These are phyloP conservation scores for Limonomyces culmigenus DNA, from an alignment of 1,284 basidiomycete species.

Conservation along the genomic window DNA sequence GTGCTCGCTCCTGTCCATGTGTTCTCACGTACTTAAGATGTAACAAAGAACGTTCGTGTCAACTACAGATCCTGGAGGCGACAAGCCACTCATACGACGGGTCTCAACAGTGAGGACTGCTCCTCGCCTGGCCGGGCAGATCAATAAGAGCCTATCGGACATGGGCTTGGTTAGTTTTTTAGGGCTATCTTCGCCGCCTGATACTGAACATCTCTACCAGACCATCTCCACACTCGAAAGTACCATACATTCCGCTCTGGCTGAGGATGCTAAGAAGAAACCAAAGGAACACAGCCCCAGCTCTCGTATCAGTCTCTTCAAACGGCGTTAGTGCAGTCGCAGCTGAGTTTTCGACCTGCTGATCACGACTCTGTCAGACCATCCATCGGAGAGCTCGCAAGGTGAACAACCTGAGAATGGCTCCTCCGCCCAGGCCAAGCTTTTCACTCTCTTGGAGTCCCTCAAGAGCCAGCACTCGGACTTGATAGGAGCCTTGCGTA, in stretches of 20 bases:
- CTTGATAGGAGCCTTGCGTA: no score
- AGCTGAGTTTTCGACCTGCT: no score
- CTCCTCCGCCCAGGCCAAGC: no score
- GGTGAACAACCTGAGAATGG: no score
- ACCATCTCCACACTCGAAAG: conserved; percentile 14
- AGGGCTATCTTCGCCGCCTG: conserved; percentile 1
- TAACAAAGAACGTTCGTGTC: background rate
- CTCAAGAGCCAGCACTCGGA: no score
- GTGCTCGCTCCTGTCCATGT: conserved; percentile 5
- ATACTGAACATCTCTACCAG: no score
- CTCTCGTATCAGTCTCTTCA: background rate
- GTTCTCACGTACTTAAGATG: background rate
- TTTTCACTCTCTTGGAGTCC: no score
- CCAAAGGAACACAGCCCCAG: background rate
- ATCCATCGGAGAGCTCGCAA: no score
- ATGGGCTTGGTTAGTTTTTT: conserved; percentile 33
- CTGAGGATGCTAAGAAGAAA: conserved; percentile 11
- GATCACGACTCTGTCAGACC: no score
- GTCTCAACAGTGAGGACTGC: conserved; percentile 21
- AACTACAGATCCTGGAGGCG: background rate
- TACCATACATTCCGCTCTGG: conserved; percentile 9
- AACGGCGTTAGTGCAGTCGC: no score
- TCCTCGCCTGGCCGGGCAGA: conserved; percentile 10
- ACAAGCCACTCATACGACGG: conserved; percentile 19
- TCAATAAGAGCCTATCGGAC: conserved; percentile 38